Percentiles rank a stretch among this genome's conserved stretches.
These are phyloP conservation scores for Talaromyces atroroseus DNA, from an alignment of 2,329 filamentous ascomycete genomes.

Conservation along the genomic window DNA sequence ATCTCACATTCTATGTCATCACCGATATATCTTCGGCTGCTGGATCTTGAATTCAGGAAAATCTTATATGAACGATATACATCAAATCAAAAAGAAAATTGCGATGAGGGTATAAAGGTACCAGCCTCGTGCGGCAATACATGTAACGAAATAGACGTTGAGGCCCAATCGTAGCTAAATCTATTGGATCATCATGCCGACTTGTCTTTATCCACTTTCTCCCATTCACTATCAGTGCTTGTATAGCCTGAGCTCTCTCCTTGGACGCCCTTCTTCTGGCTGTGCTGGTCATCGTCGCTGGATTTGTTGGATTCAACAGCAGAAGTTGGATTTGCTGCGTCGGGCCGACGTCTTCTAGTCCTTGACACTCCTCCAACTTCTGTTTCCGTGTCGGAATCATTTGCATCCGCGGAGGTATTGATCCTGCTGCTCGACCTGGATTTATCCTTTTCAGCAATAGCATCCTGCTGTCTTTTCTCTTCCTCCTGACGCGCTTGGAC, in stretches of 20 bases:
- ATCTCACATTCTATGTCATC: neutral
- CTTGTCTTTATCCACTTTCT: slow-evolving; percentile 64
- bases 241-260: slow-evolving; percentile 51
- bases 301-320: slow-evolving; percentile 41
- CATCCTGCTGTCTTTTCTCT: slow-evolving; percentile 20
- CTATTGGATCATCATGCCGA: neutral
- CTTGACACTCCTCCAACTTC: slow-evolving; percentile 17
- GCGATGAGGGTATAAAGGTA: slow-evolving; percentile 7
- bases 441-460: slow-evolving; percentile 17
- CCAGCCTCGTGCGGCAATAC: neutral
- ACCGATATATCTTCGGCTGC: neutral
- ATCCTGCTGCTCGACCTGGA: slow-evolving; percentile 18
- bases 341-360: slow-evolving; percentile 7
- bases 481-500: slow-evolving; percentile 45
- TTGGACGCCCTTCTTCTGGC: slow-evolving; percentile 41
- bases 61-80: neutral
- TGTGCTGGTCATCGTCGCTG: slow-evolving; percentile 27
- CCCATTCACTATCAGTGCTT: slow-evolving; percentile 96
- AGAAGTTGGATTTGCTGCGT: slow-evolving; percentile 16
- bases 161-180: neutral
- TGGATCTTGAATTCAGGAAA: neutral
- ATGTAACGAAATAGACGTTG: neutral
- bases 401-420: slow-evolving; percentile 28
- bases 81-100: neutral
- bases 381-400: slow-evolving; percentile 40